Conservation (phyloP, 2,329 filamentous ascomycete species). For the Clonostachys byssicola region DNA sequence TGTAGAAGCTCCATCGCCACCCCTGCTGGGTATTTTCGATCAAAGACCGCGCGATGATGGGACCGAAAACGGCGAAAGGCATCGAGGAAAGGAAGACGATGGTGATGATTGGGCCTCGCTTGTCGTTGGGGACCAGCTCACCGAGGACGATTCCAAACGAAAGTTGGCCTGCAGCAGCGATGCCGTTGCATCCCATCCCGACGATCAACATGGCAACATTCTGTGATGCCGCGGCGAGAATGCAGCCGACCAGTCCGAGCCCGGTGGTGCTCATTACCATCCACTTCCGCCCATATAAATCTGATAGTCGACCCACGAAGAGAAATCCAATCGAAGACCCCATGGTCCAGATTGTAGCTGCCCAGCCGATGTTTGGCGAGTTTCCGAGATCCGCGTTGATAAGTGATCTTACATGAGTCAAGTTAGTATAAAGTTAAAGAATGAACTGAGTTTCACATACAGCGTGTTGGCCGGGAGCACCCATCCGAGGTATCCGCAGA, state of each 20-base stretch:
- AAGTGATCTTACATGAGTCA: constrained; percentile 8
- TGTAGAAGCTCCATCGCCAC: constrained; percentile 47
- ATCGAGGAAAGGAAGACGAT: constrained; percentile 31
- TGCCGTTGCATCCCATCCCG: constrained; percentile 27
- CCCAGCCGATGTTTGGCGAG: constrained; percentile 22
- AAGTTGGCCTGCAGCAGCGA: constrained; percentile 32
- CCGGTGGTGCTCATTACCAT: constrained; percentile 24
- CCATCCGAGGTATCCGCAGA: constrained; percentile 26
- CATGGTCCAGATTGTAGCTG: constrained; percentile 28
- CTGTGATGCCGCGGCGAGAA: constrained; percentile 25
- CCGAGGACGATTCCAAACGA: constrained; percentile 34
- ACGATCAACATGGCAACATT: constrained; percentile 28
- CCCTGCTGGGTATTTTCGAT: constrained; percentile 30
- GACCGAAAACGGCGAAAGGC: constrained; percentile 36
- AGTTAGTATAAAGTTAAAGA: neutral
- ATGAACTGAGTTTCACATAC: constrained; percentile 6
- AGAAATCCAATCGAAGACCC: constrained; percentile 31
- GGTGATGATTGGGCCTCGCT: constrained; percentile 26
- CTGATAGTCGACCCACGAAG: constrained; percentile 33
- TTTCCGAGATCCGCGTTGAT: constrained; percentile 24
- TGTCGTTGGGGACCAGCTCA: constrained; percentile 37
- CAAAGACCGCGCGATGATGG: constrained; percentile 38
- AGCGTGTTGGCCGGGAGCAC: constrained; percentile 27
- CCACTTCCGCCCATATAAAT: constrained; percentile 37
- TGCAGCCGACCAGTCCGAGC: constrained; percentile 28